These are phyloP conservation scores for Paracoccidioides brasiliensis DNA, from an alignment of 2,329 filamentous ascomycete species.

Conservation along the genomic window DNA sequence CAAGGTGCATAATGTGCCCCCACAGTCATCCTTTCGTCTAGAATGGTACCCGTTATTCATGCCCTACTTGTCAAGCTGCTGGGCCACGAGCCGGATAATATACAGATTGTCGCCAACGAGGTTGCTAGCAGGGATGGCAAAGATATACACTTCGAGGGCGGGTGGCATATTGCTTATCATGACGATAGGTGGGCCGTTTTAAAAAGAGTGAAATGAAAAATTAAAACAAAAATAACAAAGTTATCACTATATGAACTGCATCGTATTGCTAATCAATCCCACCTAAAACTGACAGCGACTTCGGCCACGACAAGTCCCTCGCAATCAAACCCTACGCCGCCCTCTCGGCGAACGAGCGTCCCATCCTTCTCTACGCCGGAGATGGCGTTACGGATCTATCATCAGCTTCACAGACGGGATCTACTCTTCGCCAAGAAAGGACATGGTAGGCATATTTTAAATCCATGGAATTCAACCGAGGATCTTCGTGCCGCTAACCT, in stretches of 20 bases:
- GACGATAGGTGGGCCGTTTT: slow-evolving; percentile 54
- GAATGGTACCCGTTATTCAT: slow-evolving; percentile 85
- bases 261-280: background rate
- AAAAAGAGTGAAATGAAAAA: no score
- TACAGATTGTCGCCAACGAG: slow-evolving; percentile 85
- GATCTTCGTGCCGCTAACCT: background rate
- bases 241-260: no score
- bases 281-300: slow-evolving; percentile 43
- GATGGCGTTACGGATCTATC: slow-evolving; percentile 89
- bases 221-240: background rate
- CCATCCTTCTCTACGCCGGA: slow-evolving; percentile 84
- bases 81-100: slow-evolving; percentile 61
- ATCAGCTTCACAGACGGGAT: slow-evolving; percentile 83
- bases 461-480: background rate
- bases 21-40: slow-evolving; percentile 79
- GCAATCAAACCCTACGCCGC: slow-evolving; percentile 72
- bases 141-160: slow-evolving; percentile 62
- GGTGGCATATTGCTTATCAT: slow-evolving; percentile 80
- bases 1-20: slow-evolving; percentile 69
- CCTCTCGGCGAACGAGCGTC: slow-evolving; percentile 54
- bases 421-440: slow-evolving; percentile 87
- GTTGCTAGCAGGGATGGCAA: slow-evolving; percentile 55
- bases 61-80: slow-evolving; percentile 68
- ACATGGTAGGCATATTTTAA: slow-evolving; percentile 46
- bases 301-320: slow-evolving; percentile 94